Base-by-base conservation (phyloP, 352 stramenopile species). In the Phytophthora palmivora region DNA sequence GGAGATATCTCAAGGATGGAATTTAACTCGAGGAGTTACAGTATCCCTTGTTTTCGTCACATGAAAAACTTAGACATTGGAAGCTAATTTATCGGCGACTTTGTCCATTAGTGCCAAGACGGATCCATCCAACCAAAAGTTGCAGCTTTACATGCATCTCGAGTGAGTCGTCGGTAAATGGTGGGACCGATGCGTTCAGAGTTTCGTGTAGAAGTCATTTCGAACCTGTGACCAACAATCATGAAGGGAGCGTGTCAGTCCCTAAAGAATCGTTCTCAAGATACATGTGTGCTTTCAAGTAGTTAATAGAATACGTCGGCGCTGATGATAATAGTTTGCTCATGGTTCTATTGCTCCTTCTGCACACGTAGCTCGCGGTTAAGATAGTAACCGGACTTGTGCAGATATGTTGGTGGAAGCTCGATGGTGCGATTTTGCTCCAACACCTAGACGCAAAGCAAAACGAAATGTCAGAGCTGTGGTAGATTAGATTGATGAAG, bases 301-400 rank as follows among this genome's bases (percentile, higher is more conserved):
- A n/a, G n/a, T 72, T 51, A 14, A 41, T 54, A 30, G 37, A 52
- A 52, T 22, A 22, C 43, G 28, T 43, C 24, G 50, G 32, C 3
- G 32, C 16, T 56, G 18, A 18, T 63, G 49, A 41, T 45, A 45
- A 51, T 58, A 37, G 26, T 65, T 43, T 51, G 18, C 19, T 63
- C 18, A 41, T 14, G 36, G 46, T 58, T 33, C 22, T 38, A 72
- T 46, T 69, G 42, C 43, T 74, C 60, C 39, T 51, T 74, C 62
- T 88, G 72, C 21, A 91, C 84, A 26, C 79, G 84, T 33, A 92
- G 69, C 26, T 93, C 81, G 24, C 73, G 66, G 55, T 75, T 90
- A 14, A 95, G 61, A 58, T 73, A 93, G 70, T 88, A 95, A 0
- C 84, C 84, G 1, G 75, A 66, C 66, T 95, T 95, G 79, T 95